Evolutionary conservation across 106 monocot genomes (phyloP), one percentile per base, ranked within the genome.

Genomic region (Dendrobium officinale): DNA sequence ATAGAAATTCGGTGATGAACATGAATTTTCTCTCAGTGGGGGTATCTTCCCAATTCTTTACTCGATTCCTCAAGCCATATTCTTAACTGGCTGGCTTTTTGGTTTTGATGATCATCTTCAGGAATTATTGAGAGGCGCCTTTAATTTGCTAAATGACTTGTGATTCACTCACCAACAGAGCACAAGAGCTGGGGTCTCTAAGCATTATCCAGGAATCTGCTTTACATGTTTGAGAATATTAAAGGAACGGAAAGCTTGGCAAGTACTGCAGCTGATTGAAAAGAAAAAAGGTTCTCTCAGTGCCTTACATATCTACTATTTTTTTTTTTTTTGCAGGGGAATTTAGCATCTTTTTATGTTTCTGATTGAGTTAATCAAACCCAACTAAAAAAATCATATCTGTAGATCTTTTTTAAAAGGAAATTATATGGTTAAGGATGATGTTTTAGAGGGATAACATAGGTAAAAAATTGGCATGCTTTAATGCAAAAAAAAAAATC

Each of bases 191-290:
- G 64, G 64, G 64, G 64, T 26, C 64, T 66, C 22, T 66, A 20
- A 66, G 64, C 64, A 66, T 66, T 66, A 66, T 66, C 64, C 24
- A 66, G 64, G 64, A 66, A 66, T 66, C 64, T 66, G 64, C 64
- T 66, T 66, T 66, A 26, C 64, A 6, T 66, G 64, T 20, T 66
- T 66, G 20, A 66, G 24, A 66, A 66, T 66, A 66, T 22, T 66
- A 66, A 26, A 20, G 9, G 22, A 66, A 20, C 24, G 22, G 64
- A 66, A 66, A 66, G 64, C 22, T 26, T 66, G n/a, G 24, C 5
- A 24, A 22, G 64, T 26, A 66, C 51, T 22, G 64, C 64, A 66
- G 64, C 64, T 66, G 64, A 51, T 51, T 66, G 64, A 66, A 66
- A 22, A 66, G 26, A 66, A 22, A 22, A 66, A 22, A 22, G 26